phyloP scores from a whole-genome alignment of 768 basidiomycete genomes.

The Tephrocybe sp. region DNA sequence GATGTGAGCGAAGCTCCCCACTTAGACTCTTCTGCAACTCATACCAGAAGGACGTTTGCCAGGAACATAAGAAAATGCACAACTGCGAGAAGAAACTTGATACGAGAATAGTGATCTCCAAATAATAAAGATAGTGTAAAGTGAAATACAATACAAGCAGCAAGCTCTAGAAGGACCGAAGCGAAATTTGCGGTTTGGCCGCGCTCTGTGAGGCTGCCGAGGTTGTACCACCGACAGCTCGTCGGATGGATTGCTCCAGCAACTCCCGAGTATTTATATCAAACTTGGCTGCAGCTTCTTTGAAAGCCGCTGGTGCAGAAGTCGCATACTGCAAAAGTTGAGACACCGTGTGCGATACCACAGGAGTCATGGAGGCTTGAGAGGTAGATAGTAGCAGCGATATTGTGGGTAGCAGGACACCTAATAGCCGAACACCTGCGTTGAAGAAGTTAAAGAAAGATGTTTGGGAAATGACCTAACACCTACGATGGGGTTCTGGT shows the following conservation, averaged over 20 bases:
- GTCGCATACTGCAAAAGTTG: constrained; percentile 76
- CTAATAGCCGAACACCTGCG: constrained; percentile 65
- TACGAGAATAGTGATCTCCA: not conserved
- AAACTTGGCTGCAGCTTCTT: constrained; percentile 75
- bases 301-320: constrained; percentile 73
- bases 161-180: constrained; percentile 57
- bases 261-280: constrained; percentile 55
- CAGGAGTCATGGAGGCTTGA: constrained; percentile 36
- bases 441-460: constrained; percentile 5
- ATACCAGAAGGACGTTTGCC: constrained; percentile 30
- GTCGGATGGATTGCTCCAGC: constrained; percentile 78
- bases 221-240: constrained; percentile 57
- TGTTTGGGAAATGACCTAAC: not conserved
- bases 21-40: constrained; percentile 26
- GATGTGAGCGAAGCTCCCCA: constrained; percentile 33
- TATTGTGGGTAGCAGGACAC: constrained; percentile 74
- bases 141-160: not conserved
- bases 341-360: constrained; percentile 59
- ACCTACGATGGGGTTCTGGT: constrained; percentile 63
- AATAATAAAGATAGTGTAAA: not conserved
- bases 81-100: constrained; percentile 18
- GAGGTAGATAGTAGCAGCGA: constrained; percentile 65
- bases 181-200: constrained; percentile 75
- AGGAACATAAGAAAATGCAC: constrained; percentile 29
- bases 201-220: constrained; percentile 30